A percentile compares a stretch with the other conserved stretches of the same genome.
Conservation (phyloP, 2,329 filamentous ascomycete species). For the Elsinoe batatas region DNA sequence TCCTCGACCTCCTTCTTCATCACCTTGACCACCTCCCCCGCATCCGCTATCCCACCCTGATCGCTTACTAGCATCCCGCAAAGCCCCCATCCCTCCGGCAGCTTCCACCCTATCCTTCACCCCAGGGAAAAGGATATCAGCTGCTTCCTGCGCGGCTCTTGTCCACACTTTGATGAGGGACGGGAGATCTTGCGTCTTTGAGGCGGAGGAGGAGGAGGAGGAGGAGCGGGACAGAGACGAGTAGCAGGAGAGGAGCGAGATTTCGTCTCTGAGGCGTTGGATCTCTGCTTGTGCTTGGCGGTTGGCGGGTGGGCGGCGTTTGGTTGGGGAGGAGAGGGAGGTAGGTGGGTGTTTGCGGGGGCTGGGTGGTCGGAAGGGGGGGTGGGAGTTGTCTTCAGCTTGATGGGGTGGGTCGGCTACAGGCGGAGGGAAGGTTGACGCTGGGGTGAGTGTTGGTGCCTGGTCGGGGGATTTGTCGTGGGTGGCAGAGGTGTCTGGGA, state of each 20-base stretch:
- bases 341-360: background rate
- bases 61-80: slow-evolving; percentile 30
- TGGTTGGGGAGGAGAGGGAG: background rate
- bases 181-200: slow-evolving; percentile 45
- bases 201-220: slow-evolving; percentile 29
- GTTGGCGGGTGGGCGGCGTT: background rate
- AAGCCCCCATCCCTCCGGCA: slow-evolving; percentile 49
- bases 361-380: background rate
- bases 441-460: background rate
- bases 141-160: slow-evolving; percentile 49
- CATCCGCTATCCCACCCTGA: slow-evolving; percentile 33
- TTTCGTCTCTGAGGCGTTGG: slow-evolving; percentile 21
- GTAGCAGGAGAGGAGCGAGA: slow-evolving; percentile 46
- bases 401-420: too few relatives aligned
- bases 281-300: too few relatives aligned
- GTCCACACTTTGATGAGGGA: slow-evolving; percentile 52
- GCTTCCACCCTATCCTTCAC: slow-evolving; percentile 51
- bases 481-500: slow-evolving; percentile 15
- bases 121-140: slow-evolving; percentile 55
- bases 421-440: background rate
- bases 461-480: background rate
- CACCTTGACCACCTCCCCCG: slow-evolving; percentile 21
- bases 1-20: background rate
- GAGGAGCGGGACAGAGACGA: slow-evolving; percentile 35
- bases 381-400: too few relatives aligned